Evolutionary conservation across 805 yeast genomes (phyloP), one percentile per base, ranked within the genome.

Genomic region (Ogataea saltuana): DNA sequence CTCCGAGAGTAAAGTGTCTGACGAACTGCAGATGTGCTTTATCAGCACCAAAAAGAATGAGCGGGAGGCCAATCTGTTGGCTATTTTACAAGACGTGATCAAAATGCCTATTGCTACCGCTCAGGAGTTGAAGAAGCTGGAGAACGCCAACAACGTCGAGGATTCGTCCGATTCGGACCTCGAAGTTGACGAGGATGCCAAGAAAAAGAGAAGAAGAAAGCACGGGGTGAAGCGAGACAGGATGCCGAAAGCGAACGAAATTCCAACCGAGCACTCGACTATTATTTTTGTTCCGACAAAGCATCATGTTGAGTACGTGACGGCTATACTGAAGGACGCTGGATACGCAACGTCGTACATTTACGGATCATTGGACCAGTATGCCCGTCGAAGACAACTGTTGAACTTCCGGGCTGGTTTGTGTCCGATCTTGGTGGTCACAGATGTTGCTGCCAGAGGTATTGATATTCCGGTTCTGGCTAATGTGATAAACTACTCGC

Each of bases 371-470:
- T 73, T 93, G 49, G 98, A 93, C 67, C 99, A 93, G 61, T 83
- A 81, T 55, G 99, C 99, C 1, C 83, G 99, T 74, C 83, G 83
- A 48, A 83, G 85, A 54, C 98, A 93, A 61, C 70, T 93, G 39
- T 76, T 83, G 58, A 83, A 88, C 54, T 93, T 93, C 67, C 73
- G 96, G 55, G 71, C 83, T 1, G 99, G 97, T 1, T 70, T 85
- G 34, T 81, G 97, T 4, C 80, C 86, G 22, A 63, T 93, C n/a
- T 66, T 93, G 62, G 97, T 93, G 8, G 99, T 93, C 42, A 93
- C 99, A 1, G 99, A 93, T 72, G 98, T 88, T 51, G 96, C 96
- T 19, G 99, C 99, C 2, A 83, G 99, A 72, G 99, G 99, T 81
- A 89, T 93, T 49, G 99, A 95, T 79, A 88, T 93, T 52, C 99